Conservation (phyloP, 805 yeast species). For the Scheffersomyces lignosus region DNA sequence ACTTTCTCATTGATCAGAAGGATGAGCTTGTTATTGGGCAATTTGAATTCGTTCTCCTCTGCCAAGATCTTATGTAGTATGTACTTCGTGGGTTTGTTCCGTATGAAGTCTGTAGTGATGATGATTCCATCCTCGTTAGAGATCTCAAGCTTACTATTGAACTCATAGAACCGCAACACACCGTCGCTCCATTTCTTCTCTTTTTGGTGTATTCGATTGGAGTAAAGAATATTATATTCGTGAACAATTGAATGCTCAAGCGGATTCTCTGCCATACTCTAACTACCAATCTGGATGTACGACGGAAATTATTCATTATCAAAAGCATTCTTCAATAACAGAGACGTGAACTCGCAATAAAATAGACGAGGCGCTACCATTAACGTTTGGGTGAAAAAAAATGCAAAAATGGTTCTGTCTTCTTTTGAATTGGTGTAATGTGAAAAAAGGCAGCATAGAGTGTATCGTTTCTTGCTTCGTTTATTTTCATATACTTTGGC, state of each 20-base stretch:
- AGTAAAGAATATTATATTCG: constrained; percentile 48
- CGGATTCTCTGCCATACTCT: too few relatives aligned
- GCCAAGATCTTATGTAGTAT: constrained; percentile 11
- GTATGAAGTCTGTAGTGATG: constrained; percentile 34
- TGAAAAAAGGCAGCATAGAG: too few relatives aligned
- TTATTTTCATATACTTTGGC: too few relatives aligned
- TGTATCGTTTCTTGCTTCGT: too few relatives aligned
- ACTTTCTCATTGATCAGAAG: constrained; percentile 29
- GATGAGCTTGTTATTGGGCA: constrained; percentile 27
- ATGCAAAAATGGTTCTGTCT: too few relatives aligned
- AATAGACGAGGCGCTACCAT: too few relatives aligned
- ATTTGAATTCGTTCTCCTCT: constrained; percentile 20
- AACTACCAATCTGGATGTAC: too few relatives aligned
- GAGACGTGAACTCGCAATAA: too few relatives aligned
- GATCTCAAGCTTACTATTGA: constrained; percentile 49
- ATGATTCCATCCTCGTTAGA: constrained; percentile 35
- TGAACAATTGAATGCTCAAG: constrained; percentile 44
- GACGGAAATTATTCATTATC: too few relatives aligned
- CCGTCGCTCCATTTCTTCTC: constrained; percentile 57
- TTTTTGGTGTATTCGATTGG: constrained; percentile 45
- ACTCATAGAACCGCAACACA: constrained; percentile 41
- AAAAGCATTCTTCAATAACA: too few relatives aligned
- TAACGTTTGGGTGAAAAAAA: too few relatives aligned
- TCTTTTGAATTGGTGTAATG: too few relatives aligned
- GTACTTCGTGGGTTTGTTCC: constrained; percentile 19